These are phyloP conservation scores for Fusarium sp. DNA, from an alignment of 2,329 filamentous ascomycete species.

Conservation along the genomic window DNA sequence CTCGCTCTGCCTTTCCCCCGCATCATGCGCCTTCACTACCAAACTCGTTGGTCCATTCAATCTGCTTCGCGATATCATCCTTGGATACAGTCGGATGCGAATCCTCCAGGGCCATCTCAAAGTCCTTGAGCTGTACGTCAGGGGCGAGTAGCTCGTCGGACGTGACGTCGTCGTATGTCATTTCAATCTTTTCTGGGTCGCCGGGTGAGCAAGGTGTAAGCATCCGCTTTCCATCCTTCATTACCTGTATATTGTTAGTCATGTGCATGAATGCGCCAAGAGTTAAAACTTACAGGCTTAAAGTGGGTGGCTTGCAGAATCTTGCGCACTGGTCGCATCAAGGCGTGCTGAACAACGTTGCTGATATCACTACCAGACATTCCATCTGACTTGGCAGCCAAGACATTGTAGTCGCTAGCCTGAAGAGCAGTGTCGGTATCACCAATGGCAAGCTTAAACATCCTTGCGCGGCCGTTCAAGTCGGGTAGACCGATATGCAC, in stretches of 20 bases:
- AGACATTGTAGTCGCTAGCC: conserved; percentile 78
- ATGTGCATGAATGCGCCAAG: not conserved
- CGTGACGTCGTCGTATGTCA: conserved; percentile 91
- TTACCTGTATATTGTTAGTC: conserved; percentile 64
- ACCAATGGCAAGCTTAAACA: conserved; percentile 97
- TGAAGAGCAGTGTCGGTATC: conserved; percentile 88
- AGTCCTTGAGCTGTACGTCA: conserved; percentile 88
- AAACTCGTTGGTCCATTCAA: conserved; percentile 96
- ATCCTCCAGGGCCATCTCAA: conserved; percentile 89
- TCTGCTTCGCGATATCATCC: conserved; percentile 84
- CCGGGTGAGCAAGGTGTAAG: conserved; percentile 95
- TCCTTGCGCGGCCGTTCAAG: conserved; percentile 83
- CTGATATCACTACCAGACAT: conserved; percentile 97
- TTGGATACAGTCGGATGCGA: conserved; percentile 90
- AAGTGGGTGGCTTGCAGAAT: conserved; percentile 99
- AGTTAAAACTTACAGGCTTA: conserved; percentile 75
- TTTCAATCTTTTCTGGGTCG: conserved; percentile 85
- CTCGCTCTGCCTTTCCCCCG: conserved; percentile 18
- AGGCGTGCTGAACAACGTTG: conserved; percentile 93
- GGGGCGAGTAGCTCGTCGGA: conserved; percentile 88
- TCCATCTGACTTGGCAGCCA: conserved; percentile 87
- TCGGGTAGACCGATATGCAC: conserved; percentile 97
- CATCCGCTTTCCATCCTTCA: conserved; percentile 73
- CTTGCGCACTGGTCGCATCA: conserved; percentile 97
- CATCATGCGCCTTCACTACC: conserved; percentile 81